Percentiles rank a stretch among this genome's conserved stretches.
These are phyloP conservation scores for Arthrobotrys sphaeroides DNA, from an alignment of 2,329 filamentous ascomycete genomes.

Conservation along the genomic window DNA sequence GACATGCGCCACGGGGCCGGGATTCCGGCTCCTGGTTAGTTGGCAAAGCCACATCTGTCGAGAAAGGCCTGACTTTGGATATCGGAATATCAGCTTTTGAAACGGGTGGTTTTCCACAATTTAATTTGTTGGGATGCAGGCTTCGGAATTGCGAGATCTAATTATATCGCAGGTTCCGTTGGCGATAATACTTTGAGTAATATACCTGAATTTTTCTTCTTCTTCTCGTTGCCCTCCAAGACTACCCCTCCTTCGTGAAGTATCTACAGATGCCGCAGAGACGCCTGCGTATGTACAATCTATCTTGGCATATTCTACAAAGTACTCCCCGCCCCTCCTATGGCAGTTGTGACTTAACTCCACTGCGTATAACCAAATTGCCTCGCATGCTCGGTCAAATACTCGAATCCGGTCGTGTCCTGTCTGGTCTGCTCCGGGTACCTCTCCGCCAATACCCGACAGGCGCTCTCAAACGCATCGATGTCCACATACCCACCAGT, in stretches of 20 bases:
- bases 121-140: constrained; percentile 17
- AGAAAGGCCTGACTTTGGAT: constrained; percentile 6
- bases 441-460: constrained; percentile 62
- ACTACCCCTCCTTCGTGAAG: background rate
- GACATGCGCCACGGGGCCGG: constrained; percentile 41
- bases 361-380: constrained; percentile 35
- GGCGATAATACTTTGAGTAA: constrained; percentile 7
- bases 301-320: background rate
- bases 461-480: constrained; percentile 68
- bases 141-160: constrained; percentile 4
- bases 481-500: constrained; percentile 83
- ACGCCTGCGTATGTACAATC: background rate
- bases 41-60: constrained; percentile 26
- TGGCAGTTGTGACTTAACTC: background rate
- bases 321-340: background rate
- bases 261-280: background rate
- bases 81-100: constrained; percentile 2
- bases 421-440: constrained; percentile 46
- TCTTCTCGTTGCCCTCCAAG: background rate
- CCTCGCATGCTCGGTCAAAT: constrained; percentile 6
- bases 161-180: background rate
- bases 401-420: constrained; percentile 23
- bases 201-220: background rate
- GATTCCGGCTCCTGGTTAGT: constrained; percentile 27
- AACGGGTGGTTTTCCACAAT: background rate